Evolutionary conservation across 192 early-diverging fungal genomes (phyloP).

Genomic region (Rhizophagus prolifer): DNA sequence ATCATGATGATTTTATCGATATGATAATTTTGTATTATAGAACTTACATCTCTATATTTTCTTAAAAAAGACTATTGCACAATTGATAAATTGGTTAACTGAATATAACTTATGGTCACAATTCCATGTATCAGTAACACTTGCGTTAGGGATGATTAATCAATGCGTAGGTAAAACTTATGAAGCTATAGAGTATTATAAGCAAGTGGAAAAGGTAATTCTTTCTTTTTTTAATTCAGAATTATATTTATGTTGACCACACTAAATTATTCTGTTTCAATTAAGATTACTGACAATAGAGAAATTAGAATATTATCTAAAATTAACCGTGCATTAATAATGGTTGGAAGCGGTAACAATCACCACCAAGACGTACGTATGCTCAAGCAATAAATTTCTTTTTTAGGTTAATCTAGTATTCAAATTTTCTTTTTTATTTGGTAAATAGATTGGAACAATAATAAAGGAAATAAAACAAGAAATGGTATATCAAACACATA

Average conservation of each 20-base stretch:
- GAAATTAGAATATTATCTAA: slow-evolving; percentile 15
- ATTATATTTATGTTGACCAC: not conserved
- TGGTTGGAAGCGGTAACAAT: slow-evolving; percentile 2
- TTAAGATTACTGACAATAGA: not conserved
- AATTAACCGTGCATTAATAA: slow-evolving; percentile 9
- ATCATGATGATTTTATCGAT: slow-evolving; percentile 27
- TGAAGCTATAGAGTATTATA: slow-evolving; percentile 16
- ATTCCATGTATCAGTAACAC: slow-evolving; percentile 14
- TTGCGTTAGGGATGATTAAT: slow-evolving; percentile 24
- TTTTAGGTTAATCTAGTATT: not conserved
- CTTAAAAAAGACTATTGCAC: slow-evolving; percentile 38
- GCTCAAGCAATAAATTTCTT: not conserved
- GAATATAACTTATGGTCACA: slow-evolving; percentile 22
- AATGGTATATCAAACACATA: slow-evolving; percentile 31
- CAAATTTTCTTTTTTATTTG: not conserved
- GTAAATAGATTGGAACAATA: slow-evolving; percentile 2
- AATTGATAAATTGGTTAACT: slow-evolving; percentile 27
- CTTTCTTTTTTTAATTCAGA: not conserved
- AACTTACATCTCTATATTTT: slow-evolving; percentile 31
- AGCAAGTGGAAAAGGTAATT: slow-evolving; percentile 20
- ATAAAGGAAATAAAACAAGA: slow-evolving; percentile 27
- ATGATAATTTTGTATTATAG: slow-evolving; percentile 27
- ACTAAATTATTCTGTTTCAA: not conserved
- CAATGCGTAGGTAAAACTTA: slow-evolving; percentile 20
- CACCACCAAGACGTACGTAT: not conserved